Evolutionary conservation across 148 eudicot genomes (phyloP).

Genomic region (Rhododendron molle): DNA sequence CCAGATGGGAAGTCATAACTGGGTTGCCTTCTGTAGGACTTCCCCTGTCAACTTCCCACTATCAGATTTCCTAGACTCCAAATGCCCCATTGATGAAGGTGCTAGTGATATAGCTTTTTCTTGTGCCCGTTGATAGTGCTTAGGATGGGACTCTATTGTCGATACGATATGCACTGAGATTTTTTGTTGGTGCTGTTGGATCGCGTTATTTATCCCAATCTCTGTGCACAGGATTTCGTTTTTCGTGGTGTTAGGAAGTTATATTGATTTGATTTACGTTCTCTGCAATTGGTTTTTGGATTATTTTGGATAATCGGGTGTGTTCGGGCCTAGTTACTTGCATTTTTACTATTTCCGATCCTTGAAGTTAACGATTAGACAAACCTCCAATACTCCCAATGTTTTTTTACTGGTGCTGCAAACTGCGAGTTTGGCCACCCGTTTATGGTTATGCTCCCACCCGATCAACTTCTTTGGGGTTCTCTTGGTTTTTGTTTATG

Average conservation of each 20-base stretch:
- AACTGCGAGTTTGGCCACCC: no score
- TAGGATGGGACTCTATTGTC: no score
- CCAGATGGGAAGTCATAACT: no score
- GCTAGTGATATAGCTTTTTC: neutral
- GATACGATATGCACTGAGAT: neutral
- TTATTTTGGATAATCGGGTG: neutral
- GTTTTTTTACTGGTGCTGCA: no score
- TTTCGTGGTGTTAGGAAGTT: neutral
- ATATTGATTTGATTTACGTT: no score
- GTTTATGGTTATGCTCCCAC: no score
- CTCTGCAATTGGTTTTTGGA: neutral
- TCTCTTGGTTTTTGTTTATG: no score
- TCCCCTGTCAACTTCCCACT: neutral
- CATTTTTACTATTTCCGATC: no score
- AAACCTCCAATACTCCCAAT: neutral
- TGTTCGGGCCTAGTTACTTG: neutral
- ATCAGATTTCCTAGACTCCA: no score
- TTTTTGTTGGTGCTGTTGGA: neutral
- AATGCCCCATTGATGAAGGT: neutral
- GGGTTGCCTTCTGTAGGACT: neutral
- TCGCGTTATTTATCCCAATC: neutral
- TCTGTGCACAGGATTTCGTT: neutral
- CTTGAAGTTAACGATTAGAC: neutral
- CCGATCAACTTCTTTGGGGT: no score
- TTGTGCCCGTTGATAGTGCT: neutral